Evolutionary conservation across 2,329 filamentous ascomycete genomes (phyloP), one percentile per base, ranked within the genome.

Genomic region (Apiospora koreana): DNA sequence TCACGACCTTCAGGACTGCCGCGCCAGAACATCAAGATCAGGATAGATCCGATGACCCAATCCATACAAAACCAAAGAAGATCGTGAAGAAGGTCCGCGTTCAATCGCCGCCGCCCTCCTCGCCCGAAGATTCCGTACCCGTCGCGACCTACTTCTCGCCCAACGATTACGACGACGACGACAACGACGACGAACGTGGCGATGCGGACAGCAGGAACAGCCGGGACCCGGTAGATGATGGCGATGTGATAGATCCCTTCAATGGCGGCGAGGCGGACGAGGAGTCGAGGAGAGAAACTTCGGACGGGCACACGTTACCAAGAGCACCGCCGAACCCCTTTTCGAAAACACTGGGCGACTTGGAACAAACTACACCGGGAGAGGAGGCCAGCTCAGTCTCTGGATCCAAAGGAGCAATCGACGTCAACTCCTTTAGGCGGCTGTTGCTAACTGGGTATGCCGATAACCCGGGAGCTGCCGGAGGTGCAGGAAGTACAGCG

Each of bases 361-460:
- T 87, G 68, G 86, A 88, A 70, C 79, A 78, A 35, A 75, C 77
- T 4, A 74, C 74, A 28, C 78, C 75, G 43, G 77, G 66, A 16
- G 72, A 81, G 46, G 76, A 78, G 48, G 75, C 79, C 23, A 77
- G 81, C 28, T 75, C 79, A 74, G 69, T 80, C 74, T 75, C 80
- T 72, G 16, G 77, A 71, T 70, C 77, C 10, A 85, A 82, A 74
- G 82, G 79, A 23, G 86, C 89, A 0, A 81, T 95, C 73, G 92
- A 96, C 77, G 93, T 95, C 0, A 90, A 94, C 77, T 90, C 93
- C 9, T 96, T 96, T 81, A 91, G 91, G 77, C 87, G 91, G 71
- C 81, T 96, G 72, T 85, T 96, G 65, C 85, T 96, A 82, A 96
- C 93, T 0, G 93, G 93, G 25, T 88, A 90, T 75, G 78, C 87